Evolutionary conservation across 495 filamentous ascomycete species (phyloP).

Genomic region (Hyphodiscus hymeniophilus): DNA sequence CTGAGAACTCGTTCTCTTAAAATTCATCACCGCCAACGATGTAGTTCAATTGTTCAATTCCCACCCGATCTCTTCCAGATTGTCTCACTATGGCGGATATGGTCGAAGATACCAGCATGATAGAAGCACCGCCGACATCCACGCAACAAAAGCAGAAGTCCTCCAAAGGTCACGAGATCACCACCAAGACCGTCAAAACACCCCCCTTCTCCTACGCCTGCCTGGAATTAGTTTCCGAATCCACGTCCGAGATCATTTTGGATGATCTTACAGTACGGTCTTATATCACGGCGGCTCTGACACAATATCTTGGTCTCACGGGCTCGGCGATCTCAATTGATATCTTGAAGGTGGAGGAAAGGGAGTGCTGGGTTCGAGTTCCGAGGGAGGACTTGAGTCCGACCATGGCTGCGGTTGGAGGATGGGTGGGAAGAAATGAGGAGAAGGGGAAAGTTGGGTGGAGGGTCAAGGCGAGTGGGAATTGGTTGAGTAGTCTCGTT

Average conservation of each 20-base stretch:
- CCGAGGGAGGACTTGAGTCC: slow-evolving; percentile 58
- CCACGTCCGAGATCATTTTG: slow-evolving; percentile 22
- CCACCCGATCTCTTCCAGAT: not conserved
- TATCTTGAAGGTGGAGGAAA: slow-evolving; percentile 55
- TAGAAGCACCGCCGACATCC: not conserved
- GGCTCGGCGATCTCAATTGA: slow-evolving; percentile 75
- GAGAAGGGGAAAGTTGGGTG: slow-evolving; percentile 39
- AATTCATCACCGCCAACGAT: not conserved
- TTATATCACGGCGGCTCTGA: slow-evolving; percentile 63
- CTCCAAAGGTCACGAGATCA: slow-evolving; percentile 16
- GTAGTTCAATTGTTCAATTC: not conserved
- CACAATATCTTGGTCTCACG: slow-evolving; percentile 70
- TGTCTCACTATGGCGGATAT: not conserved
- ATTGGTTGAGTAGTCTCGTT: slow-evolving; percentile 37
- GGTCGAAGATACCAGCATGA: not conserved
- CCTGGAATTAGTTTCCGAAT: slow-evolving; percentile 8
- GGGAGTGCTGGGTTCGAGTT: slow-evolving; percentile 64
- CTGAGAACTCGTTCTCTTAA: too few species aligned
- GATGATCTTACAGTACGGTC: slow-evolving; percentile 69
- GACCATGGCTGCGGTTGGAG: slow-evolving; percentile 60
- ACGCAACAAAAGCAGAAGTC: not conserved
- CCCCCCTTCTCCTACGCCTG: slow-evolving; percentile 19
- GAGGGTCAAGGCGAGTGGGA: slow-evolving; percentile 48
- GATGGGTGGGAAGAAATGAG: slow-evolving; percentile 41
- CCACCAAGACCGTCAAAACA: slow-evolving; percentile 13